Percentiles rank a stretch among this genome's conserved stretches.
Conservation (phyloP, 139 green algal genomes). For the Chlamydomonas sphaeroides region DNA sequence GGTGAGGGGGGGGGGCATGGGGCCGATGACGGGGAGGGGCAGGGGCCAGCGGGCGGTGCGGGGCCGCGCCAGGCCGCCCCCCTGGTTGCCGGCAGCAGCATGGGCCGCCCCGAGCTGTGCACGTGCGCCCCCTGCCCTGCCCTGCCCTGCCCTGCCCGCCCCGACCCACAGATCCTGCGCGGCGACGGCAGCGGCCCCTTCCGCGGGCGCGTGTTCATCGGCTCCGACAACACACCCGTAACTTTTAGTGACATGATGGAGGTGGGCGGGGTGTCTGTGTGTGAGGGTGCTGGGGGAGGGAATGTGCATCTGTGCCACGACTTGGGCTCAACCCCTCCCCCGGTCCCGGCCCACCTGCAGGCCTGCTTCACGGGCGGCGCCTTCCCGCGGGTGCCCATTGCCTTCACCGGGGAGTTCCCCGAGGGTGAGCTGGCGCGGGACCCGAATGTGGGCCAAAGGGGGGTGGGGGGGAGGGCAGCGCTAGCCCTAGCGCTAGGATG, state of each 20-base stretch:
- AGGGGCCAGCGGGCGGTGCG: background rate
- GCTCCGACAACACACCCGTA: conserved; percentile 77
- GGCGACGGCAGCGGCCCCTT: conserved; percentile 51
- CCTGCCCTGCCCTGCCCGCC: too few species aligned
- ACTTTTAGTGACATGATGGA: conserved; percentile 74
- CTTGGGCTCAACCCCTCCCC: too few species aligned
- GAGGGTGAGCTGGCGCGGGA: conserved; percentile 2
- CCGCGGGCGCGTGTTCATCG: conserved; percentile 73
- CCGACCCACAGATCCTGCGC: conserved; percentile 39
- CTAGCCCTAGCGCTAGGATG: background rate
- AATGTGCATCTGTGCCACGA: too few species aligned
- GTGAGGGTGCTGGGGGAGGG: too few species aligned
- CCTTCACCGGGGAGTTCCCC: conserved; percentile 44
- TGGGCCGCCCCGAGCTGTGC: too few species aligned
- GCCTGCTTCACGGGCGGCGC: conserved; percentile 42
- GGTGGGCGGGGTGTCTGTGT: background rate
- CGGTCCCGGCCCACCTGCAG: background rate
- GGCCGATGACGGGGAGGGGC: background rate
- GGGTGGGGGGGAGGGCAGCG: too few species aligned
- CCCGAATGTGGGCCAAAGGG: too few species aligned
- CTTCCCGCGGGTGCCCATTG: conserved; percentile 44
- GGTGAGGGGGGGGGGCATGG: too few species aligned
- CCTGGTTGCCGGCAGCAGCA: background rate
- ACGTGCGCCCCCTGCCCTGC: too few species aligned
- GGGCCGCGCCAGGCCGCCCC: background rate